phyloP scores from a whole-genome alignment of 495 filamentous ascomycete genomes.

The Aspergillus haitiensis region DNA sequence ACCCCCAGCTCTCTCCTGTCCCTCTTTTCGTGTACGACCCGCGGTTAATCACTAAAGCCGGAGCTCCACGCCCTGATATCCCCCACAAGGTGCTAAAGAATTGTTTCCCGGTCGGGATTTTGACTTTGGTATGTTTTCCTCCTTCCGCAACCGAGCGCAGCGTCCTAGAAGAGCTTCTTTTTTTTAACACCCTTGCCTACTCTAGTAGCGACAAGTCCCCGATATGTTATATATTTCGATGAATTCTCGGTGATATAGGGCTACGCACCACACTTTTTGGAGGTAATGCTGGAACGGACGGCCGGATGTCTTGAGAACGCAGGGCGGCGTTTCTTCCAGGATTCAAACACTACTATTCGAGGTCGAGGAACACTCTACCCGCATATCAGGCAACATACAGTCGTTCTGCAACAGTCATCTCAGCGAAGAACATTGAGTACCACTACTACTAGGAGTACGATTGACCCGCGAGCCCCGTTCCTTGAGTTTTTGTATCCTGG shows the following conservation, averaged over 20 bases:
- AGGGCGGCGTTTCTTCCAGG: conserved; percentile 65
- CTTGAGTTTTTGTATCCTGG: conserved; percentile 48
- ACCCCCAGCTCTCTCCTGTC: background rate
- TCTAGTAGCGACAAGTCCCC: conserved; percentile 14
- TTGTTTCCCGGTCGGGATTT: background rate
- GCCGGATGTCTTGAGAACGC: conserved; percentile 75
- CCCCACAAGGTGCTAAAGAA: background rate
- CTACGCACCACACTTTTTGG: conserved; percentile 47
- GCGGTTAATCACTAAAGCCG: background rate
- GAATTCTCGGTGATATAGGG: conserved; percentile 32
- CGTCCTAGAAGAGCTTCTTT: conserved; percentile 9
- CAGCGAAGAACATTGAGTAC: conserved; percentile 23
- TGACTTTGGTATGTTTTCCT: conserved; percentile 26
- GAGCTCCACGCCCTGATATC: background rate
- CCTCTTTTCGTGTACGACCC: background rate
- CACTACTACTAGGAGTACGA: conserved; percentile 15
- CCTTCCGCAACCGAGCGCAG: conserved; percentile 10
- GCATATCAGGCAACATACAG: conserved; percentile 65
- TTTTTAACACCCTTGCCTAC: conserved; percentile 16
- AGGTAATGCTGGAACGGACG: conserved; percentile 81
- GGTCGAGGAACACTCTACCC: conserved; percentile 61
- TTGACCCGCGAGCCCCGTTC: conserved; percentile 29
- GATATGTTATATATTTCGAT: conserved; percentile 33
- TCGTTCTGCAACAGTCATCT: conserved; percentile 34
- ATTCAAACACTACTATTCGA: conserved; percentile 52